A percentile compares a stretch with the other conserved stretches of the same genome.
Conservation (phyloP, 2,329 filamentous ascomycete species). For the Nemania serpens region DNA sequence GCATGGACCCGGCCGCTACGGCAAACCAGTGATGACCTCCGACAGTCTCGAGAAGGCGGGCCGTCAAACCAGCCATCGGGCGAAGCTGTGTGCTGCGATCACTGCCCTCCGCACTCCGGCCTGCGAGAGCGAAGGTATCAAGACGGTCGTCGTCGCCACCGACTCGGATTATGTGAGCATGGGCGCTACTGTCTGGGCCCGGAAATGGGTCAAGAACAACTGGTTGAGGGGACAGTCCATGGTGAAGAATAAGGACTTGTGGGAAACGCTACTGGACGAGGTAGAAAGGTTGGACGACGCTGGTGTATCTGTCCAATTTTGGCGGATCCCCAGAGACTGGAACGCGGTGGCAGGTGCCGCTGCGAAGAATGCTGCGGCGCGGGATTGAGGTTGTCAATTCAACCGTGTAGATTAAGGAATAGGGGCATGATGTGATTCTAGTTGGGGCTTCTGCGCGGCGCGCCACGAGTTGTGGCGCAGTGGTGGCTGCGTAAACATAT, state of each 20-base stretch:
- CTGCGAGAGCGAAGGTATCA: slow-evolving; percentile 2
- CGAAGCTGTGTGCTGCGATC: slow-evolving; percentile 60
- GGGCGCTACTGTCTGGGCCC: slow-evolving; percentile 50
- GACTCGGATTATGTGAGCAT: slow-evolving; percentile 57
- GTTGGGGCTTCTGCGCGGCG: no score
- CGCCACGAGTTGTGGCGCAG: no score
- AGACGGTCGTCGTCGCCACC: slow-evolving; percentile 55
- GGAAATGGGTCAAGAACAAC: slow-evolving; percentile 49
- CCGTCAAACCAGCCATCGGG: slow-evolving; percentile 57
- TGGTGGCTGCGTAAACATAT: no score
- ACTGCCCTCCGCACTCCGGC: slow-evolving; percentile 50
- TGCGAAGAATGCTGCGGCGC: slow-evolving; percentile 31
- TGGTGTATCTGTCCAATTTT: slow-evolving; percentile 50
- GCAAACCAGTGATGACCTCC: no score
- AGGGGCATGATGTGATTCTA: no score
- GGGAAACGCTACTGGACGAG: slow-evolving; percentile 53
- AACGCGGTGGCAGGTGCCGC: slow-evolving; percentile 49
- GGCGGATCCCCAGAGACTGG: slow-evolving; percentile 50
- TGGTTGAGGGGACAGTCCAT: slow-evolving; percentile 47
- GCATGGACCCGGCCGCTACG: slow-evolving; percentile 40
- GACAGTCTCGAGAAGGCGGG: slow-evolving; percentile 52
- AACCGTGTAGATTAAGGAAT: no score
- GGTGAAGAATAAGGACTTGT: slow-evolving; percentile 58
- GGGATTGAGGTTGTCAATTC: no score
- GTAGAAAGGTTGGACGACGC: slow-evolving; percentile 39